Conservation (phyloP, 2,329 filamentous ascomycete genomes). For the Fusarium phyllophilum region DNA sequence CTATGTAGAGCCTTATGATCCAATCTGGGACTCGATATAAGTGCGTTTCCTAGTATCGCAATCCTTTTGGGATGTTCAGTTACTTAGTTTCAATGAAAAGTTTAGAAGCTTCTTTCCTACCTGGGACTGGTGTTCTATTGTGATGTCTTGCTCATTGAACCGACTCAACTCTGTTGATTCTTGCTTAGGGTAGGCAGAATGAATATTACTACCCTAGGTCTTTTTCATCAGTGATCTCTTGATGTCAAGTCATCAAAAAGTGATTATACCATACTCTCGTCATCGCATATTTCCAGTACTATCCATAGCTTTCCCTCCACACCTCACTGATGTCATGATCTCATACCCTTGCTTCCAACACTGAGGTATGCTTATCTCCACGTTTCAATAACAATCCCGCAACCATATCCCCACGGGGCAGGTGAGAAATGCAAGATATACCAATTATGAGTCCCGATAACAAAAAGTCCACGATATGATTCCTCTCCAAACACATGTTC, state of each 20-base stretch:
- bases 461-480: too few species aligned
- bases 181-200: not conserved
- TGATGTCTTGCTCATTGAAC: not conserved
- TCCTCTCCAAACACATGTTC: rapidly evolving
- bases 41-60: not conserved
- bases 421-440: not conserved
- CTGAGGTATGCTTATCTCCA: not conserved
- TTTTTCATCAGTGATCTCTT: too few species aligned
- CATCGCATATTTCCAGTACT: too few species aligned
- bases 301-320: rapidly evolving
- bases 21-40: not conserved
- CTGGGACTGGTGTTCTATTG: not conserved
- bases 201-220: too few species aligned
- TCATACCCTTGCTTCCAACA: not conserved
- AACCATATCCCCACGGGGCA: conserved; percentile 9
- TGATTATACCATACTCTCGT: too few species aligned
- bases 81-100: not conserved
- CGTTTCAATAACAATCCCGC: not conserved
- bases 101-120: not conserved
- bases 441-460: not conserved
- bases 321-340: not conserved
- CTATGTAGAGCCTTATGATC: not conserved
- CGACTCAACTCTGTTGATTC: not conserved
- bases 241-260: too few species aligned
- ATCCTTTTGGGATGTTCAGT: too few species aligned